phyloP scores from a whole-genome alignment of 108 stramenopile genomes.

The Parietichytrium sp. region DNA sequence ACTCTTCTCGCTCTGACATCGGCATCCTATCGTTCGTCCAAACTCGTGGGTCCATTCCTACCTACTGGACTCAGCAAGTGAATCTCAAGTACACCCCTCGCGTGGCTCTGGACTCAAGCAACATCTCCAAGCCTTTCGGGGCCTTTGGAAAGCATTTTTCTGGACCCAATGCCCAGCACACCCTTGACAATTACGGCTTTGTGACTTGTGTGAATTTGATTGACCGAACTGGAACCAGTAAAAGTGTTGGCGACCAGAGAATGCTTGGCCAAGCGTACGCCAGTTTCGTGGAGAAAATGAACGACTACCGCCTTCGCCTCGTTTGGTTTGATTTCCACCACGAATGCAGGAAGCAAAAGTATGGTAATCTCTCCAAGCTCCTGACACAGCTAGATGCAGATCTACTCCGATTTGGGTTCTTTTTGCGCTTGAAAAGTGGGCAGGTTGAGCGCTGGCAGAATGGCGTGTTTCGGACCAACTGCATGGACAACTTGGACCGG shows the following conservation, averaged over 20 bases:
- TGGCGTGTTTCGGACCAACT: constrained; percentile 90
- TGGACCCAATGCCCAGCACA: constrained; percentile 53
- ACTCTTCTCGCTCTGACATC: constrained; percentile 13
- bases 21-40: constrained; percentile 65
- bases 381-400: constrained; percentile 68
- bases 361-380: constrained; percentile 74
- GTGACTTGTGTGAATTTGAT: constrained; percentile 80
- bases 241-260: constrained; percentile 69
- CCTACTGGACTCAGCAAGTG: constrained; percentile 85
- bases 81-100: constrained; percentile 83
- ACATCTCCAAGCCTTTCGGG: constrained; percentile 71
- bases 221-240: constrained; percentile 71
- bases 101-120: constrained; percentile 75
- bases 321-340: constrained; percentile 97
- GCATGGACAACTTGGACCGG: constrained; percentile 96
- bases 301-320: constrained; percentile 56
- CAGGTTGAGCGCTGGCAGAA: constrained; percentile 63
- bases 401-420: constrained; percentile 68
- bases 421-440: constrained; percentile 54
- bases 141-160: constrained; percentile 71
- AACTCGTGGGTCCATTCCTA: constrained; percentile 86
- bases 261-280: constrained; percentile 69
- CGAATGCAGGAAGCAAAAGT: constrained; percentile 81
- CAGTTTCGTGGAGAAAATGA: constrained; percentile 40
- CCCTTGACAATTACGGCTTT: constrained; percentile 48